Conservation (phyloP, 495 filamentous ascomycete species). For the Delitschia confertaspora region DNA sequence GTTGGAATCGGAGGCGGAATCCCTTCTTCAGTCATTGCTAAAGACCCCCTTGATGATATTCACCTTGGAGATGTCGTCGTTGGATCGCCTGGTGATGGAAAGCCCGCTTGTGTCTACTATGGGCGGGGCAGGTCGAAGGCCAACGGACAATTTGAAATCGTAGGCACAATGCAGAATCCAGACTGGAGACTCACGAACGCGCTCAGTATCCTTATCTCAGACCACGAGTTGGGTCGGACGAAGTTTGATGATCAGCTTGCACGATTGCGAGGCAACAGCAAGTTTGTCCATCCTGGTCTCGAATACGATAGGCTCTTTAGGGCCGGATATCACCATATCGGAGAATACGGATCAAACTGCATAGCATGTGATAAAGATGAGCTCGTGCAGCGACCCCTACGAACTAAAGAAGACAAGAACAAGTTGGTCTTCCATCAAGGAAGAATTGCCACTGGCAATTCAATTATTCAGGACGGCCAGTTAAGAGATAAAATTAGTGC, state of each 20-base stretch:
- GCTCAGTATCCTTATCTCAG: neutral
- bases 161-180: neutral
- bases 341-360: neutral
- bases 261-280: neutral
- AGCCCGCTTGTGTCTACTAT: slow-evolving; percentile 9
- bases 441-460: neutral
- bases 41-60: slow-evolving; percentile 5
- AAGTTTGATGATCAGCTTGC: neutral
- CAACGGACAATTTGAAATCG: neutral
- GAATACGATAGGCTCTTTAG: neutral
- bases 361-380: neutral
- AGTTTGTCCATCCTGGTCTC: neutral
- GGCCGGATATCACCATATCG: neutral
- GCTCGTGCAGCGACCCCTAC: neutral
- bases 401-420: neutral
- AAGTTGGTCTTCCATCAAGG: neutral
- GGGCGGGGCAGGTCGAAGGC: slow-evolving; percentile 6
- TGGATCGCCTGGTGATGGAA: slow-evolving; percentile 3
- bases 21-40: neutral
- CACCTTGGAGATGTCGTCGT: slow-evolving; percentile 11
- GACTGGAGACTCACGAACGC: neutral
- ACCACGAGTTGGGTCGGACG: neutral
- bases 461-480: neutral
- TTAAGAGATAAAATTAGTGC: neutral
- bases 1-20: slow-evolving; percentile 14